A percentile compares a stretch with the other conserved stretches of the same genome.
phyloP scores from a whole-genome alignment of 306 rosid species.

The Carpinus viminea region DNA sequence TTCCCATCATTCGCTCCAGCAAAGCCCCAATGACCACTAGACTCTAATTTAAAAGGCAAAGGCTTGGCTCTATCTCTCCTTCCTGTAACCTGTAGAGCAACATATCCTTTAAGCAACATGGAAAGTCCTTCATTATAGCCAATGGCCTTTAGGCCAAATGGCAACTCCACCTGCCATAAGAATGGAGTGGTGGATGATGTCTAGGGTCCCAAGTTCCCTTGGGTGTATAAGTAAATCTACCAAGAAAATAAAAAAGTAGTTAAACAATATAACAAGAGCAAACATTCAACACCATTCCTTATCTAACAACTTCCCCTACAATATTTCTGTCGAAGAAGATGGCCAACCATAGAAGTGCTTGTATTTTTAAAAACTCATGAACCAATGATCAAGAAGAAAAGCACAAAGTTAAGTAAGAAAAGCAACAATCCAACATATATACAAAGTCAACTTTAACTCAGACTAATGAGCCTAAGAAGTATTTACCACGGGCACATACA shows the following conservation, averaged over 20 bases:
- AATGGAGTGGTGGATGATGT: neutral
- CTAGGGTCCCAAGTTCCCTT: neutral
- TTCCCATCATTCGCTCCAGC: slow-evolving; percentile 92
- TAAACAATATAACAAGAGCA: neutral
- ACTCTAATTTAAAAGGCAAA: slow-evolving; percentile 79
- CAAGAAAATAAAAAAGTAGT: no score
- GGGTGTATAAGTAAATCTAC: neutral
- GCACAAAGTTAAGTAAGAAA: neutral
- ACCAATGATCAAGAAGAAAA: neutral
- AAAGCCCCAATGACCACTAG: slow-evolving; percentile 81
- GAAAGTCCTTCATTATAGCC: neutral
- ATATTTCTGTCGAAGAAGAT: neutral
- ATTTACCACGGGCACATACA: neutral
- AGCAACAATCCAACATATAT: neutral
- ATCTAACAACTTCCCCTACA: neutral
- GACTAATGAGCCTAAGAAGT: neutral
- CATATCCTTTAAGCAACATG: slow-evolving; percentile 19
- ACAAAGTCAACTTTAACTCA: neutral
- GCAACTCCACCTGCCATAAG: neutral
- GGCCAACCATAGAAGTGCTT: neutral
- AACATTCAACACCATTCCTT: neutral
- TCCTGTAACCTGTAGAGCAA: slow-evolving; percentile 81
- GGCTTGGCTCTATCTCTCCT: slow-evolving; percentile 97
- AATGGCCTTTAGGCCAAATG: neutral
- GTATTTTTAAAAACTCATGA: neutral